Conservation (phyloP, 164 flowering plant species). For the Tetrastigma voinierianum region DNA sequence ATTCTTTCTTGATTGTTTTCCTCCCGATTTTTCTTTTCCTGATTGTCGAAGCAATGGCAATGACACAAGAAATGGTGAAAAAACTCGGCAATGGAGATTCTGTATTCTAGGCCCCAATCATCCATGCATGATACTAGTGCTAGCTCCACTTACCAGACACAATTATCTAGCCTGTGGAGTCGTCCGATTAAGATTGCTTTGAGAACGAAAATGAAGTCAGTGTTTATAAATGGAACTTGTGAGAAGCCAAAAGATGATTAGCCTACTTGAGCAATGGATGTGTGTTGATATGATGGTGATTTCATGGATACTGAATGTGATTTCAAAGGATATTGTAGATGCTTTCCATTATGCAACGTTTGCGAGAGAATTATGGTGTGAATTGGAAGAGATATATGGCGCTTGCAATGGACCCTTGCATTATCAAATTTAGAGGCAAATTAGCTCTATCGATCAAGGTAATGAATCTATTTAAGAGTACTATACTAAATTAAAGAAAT, state of each 20-base stretch:
- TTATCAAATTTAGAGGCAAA: background rate
- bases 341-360: background rate
- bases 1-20: no score
- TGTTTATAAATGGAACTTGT: background rate
- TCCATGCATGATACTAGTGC: no score
- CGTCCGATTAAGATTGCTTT: no score
- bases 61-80: no score
- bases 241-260: background rate
- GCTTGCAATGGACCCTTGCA: background rate
- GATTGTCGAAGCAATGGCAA: no score
- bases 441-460: background rate
- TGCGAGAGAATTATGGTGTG: background rate
- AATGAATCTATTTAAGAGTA: background rate
- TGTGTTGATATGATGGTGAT: background rate
- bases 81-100: no score
- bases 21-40: no score
- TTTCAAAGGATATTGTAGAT: background rate
- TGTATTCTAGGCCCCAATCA: no score
- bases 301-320: background rate
- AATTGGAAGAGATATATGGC: background rate
- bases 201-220: background rate
- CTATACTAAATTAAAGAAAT: no score
- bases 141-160: no score
- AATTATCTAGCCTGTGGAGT: no score
- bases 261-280: background rate